Base-by-base conservation (phyloP, 257 asterid genomes). In the Solanum piurae region DNA sequence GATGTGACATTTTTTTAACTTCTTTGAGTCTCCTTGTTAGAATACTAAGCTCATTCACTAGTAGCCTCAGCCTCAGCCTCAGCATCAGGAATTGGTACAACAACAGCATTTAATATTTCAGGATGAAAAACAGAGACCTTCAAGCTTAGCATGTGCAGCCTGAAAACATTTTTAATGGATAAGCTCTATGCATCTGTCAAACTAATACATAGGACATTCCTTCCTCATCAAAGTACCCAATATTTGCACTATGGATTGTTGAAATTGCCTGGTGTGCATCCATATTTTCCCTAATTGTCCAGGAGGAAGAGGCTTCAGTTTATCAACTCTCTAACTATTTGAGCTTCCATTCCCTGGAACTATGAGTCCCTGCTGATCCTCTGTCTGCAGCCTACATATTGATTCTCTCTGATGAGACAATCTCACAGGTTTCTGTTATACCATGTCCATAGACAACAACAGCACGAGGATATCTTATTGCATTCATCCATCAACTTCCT, bases 101-200 rank as follows among this genome's bases (percentile, higher is more conserved):
- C 98, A 85, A 94, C 98, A 68, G 98, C 98, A 89, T 97, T 98
- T 68, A 90, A 83, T 88, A 97, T 94, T 93, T 94, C 95, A 6
- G 98, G 95, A 89, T 95, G 98, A 87, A 98, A 94, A 89, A 95
- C 90, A 37, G 93, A 97, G 91, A 68, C 98, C 98, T 91, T 95
- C 98, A 25, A 97, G 98, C 93, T 97, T 98, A 3, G 98, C 99
- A 52, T 98, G 99, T 86, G 98, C 98, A 86, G 95, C 98, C 99
- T 97, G 98, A 90, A 83, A 93, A 88, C 98, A 97, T 89, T 95
- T 95, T 92, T 90, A 97, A 91, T 95, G 94, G 87, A 97, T 97
- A 80, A 95, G 98, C 88, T 95, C 96, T 89, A 95, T 95, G 46
- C 95, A 93, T 38, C 98, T 95, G 91, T 97, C 99, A 88, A 97